phyloP scores from a whole-genome alignment of 2,329 filamentous ascomycete genomes.

The Trematosphaeria pertusa region DNA sequence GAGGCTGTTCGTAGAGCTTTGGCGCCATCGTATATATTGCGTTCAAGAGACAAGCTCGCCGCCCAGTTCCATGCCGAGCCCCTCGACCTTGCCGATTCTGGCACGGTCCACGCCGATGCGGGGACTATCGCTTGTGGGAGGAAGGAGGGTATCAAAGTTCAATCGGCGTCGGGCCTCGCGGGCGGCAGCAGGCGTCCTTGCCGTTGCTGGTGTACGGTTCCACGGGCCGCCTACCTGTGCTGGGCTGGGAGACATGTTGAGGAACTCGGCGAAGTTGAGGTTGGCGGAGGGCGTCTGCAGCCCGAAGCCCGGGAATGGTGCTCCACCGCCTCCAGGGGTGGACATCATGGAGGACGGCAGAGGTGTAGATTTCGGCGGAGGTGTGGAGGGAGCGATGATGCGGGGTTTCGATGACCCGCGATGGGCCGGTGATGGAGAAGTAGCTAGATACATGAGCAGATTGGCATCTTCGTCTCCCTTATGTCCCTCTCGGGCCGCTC shows the following conservation, averaged over 20 bases:
- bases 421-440: slow-evolving; percentile 86
- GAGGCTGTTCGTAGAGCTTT: slow-evolving; percentile 18
- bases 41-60: slow-evolving; percentile 65
- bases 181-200: slow-evolving; percentile 72
- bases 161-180: slow-evolving; percentile 77
- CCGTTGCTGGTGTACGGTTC: slow-evolving; percentile 64
- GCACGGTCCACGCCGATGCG: slow-evolving; percentile 33
- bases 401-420: slow-evolving; percentile 53
- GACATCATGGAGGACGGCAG: slow-evolving; percentile 87
- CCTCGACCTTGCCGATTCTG: slow-evolving; percentile 56
- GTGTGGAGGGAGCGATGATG: slow-evolving; percentile 61
- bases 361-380: slow-evolving; percentile 62
- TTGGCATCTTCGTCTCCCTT: slow-evolving; percentile 84
- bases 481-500: slow-evolving; percentile 54
- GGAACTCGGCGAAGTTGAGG: slow-evolving; percentile 96
- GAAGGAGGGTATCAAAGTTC: slow-evolving; percentile 80
- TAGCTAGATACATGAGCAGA: slow-evolving; percentile 85
- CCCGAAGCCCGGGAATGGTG: slow-evolving; percentile 63
- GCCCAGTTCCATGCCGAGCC: slow-evolving; percentile 70
- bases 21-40: slow-evolving; percentile 16
- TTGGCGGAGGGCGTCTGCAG: slow-evolving; percentile 81
- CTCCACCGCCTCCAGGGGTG: slow-evolving; percentile 73
- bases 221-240: slow-evolving; percentile 77
- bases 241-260: slow-evolving; percentile 96
- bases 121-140: slow-evolving; percentile 59